Percentiles rank a stretch among this genome's conserved stretches.
These are phyloP conservation scores for Talaromyces piceae DNA, from an alignment of 2,329 filamentous ascomycete species.

Conservation along the genomic window DNA sequence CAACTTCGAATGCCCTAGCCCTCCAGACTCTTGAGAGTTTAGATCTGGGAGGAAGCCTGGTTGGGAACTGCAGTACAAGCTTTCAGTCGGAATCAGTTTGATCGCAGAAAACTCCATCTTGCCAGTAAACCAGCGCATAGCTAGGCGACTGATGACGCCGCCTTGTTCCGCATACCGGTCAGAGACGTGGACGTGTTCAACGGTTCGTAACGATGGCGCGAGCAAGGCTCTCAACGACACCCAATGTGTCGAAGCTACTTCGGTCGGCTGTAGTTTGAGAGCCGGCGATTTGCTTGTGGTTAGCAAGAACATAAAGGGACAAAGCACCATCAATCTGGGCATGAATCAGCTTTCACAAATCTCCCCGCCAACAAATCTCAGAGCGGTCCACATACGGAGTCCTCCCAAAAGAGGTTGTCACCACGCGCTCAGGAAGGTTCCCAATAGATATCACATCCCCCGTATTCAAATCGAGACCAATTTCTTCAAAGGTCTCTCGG, in stretches of 20 bases:
- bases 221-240: conserved; percentile 57
- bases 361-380: background rate
- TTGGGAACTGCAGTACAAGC: conserved; percentile 49
- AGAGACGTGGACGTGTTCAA: conserved; percentile 57
- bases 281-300: conserved; percentile 50
- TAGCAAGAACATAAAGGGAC: conserved; percentile 59
- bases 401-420: conserved; percentile 61
- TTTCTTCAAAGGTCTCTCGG: conserved; percentile 59
- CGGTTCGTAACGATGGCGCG: conserved; percentile 52
- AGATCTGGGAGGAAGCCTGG: conserved; percentile 41
- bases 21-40: conserved; percentile 6
- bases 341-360: background rate
- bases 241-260: conserved; percentile 64
- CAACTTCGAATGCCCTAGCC: conserved; percentile 21
- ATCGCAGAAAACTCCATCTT: conserved; percentile 63
- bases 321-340: conserved; percentile 58
- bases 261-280: conserved; percentile 57
- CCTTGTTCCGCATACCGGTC: conserved; percentile 53
- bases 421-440: conserved; percentile 58
- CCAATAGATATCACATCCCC: conserved; percentile 45
- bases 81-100: conserved; percentile 54
- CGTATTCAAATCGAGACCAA: conserved; percentile 52
- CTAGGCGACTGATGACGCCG: conserved; percentile 47
- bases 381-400: conserved; percentile 43
- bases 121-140: conserved; percentile 52